A percentile compares a stretch with the other conserved stretches of the same genome.
Conservation (phyloP, 163 green algal genomes). For the Trebouxia gelatinosa region DNA sequence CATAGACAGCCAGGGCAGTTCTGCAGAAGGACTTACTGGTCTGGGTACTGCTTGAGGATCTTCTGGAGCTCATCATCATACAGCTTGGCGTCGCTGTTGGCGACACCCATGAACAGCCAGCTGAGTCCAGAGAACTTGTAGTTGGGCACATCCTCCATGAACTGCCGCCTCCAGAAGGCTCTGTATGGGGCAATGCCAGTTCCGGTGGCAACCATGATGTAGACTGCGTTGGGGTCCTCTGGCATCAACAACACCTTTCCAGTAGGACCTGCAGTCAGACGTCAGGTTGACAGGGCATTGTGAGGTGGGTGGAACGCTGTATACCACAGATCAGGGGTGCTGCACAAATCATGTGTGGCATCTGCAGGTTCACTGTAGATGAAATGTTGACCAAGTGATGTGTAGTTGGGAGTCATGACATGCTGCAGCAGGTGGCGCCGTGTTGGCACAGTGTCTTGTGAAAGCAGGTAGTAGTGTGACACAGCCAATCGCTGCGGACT, state of each 20-base stretch:
- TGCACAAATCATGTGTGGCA: too few relatives aligned
- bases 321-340: too few relatives aligned
- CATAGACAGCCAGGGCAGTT: too few relatives aligned
- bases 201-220: constrained; percentile 98
- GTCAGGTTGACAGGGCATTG: too few relatives aligned
- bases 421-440: too few relatives aligned
- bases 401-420: too few relatives aligned
- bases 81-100: constrained; percentile 95
- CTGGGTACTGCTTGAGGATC: constrained; percentile 70
- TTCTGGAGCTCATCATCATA: constrained; percentile 80
- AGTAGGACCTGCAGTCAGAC: constrained; percentile 85
- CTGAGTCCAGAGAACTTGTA: constrained; percentile 85
- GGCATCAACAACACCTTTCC: constrained; percentile 97
- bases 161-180: constrained; percentile 93
- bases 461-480: too few relatives aligned
- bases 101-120: constrained; percentile 99
- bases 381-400: too few relatives aligned
- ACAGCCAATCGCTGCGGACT: too few relatives aligned
- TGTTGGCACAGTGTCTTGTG: too few relatives aligned
- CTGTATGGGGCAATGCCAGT: constrained; percentile 98
- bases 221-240: constrained; percentile 76
- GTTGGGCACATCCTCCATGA: constrained; percentile 60
- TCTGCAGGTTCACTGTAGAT: too few relatives aligned
- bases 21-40: constrained; percentile 72
- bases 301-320: too few relatives aligned